phyloP scores from a whole-genome alignment of 2,329 filamentous ascomycete genomes.

The Colletotrichum simmondsii region DNA sequence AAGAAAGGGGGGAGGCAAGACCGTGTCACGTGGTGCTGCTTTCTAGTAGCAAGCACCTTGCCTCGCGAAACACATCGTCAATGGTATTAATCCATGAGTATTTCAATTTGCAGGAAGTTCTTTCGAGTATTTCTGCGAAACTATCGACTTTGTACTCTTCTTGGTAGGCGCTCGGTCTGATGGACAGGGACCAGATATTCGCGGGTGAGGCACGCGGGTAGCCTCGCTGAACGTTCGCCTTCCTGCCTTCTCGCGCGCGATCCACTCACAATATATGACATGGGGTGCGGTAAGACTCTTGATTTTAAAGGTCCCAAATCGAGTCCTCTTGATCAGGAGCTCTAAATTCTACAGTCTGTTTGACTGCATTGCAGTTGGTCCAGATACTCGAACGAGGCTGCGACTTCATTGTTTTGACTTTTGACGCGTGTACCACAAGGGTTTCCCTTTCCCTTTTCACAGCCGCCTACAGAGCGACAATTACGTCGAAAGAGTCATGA shows the following conservation, averaged over 20 bases:
- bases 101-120: too few species aligned
- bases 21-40: constrained; percentile 1
- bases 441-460: not conserved
- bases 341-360: not conserved
- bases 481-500: not conserved
- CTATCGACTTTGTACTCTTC: not conserved
- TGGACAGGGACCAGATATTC: not conserved
- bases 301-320: rapidly evolving
- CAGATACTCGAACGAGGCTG: not conserved
- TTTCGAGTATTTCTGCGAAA: not conserved
- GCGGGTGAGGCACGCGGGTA: not conserved
- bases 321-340: not conserved
- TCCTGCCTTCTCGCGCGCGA: not conserved
- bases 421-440: not conserved
- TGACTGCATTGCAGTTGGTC: not conserved
- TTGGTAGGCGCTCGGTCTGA: not conserved
- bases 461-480: not conserved
- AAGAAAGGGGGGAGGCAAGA: not conserved
- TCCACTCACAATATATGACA: not conserved
- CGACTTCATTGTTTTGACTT: not conserved
- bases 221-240: not conserved
- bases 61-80: not conserved
- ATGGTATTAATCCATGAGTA: not conserved
- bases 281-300: rapidly evolving
- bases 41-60: not conserved